Evolutionary conservation across 805 yeast species (phyloP), one percentile per base, ranked within the genome.

Genomic region (Hyphopichia homilentoma): DNA sequence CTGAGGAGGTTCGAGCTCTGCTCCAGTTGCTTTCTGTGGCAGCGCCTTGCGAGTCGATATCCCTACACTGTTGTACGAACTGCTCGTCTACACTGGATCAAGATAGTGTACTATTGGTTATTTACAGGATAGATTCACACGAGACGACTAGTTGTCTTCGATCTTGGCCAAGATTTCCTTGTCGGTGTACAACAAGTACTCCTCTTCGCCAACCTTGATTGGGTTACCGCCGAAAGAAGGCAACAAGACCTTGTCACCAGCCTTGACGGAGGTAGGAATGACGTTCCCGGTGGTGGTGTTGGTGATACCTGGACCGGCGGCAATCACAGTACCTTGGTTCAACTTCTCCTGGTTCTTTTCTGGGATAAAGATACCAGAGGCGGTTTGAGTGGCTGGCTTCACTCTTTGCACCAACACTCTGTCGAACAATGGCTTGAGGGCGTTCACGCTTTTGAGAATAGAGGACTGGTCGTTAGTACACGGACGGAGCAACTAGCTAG

Each of bases 271-370:
- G 39, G 89, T 80, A 33, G 79, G 71, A 35, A 86, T 71, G 44
- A 79, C 60, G 53, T 80, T 70, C 44, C 97, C 97, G 28, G 66
- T 54, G 36, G 79, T 75, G 38, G 75, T 67, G 66, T 84, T 83
- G 38, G 81, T 67, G 57, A 76, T 73, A 48, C 98, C 98, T 34
- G 97, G 97, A 41, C 98, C 98, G 44, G 89, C 87, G 38, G 97
- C 90, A 44, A 90, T 65, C 32, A 90, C 97, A 35, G 81, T 80
- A 41, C 89, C 98, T 65, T 87, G 84, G 73, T 85, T 85, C 56
- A 88, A 77, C 70, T 90, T 93, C 61, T 86, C 90, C 51, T 83
- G 94, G 73, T 90, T 89, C 75, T 88, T 88, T 68, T 89, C 97
- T 41, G 97, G 97, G 47, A 89, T 82, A 67, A 79, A 85, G 54